Conservation (phyloP, 129 eudicot species). For the Tagetes erecta region DNA sequence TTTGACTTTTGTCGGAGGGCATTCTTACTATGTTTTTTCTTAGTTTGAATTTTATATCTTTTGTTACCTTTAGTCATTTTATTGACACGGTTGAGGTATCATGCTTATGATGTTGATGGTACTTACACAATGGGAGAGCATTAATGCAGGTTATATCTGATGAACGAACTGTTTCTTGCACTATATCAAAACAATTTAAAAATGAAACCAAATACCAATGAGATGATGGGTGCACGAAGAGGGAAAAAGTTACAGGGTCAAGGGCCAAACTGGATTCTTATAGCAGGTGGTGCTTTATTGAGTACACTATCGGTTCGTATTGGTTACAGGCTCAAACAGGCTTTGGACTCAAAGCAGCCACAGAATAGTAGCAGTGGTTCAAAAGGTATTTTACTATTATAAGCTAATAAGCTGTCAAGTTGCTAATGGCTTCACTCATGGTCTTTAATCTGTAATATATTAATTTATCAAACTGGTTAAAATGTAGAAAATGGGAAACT, state of each 20-base stretch:
- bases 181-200: conserved; percentile 20
- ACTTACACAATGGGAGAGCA: conserved; percentile 25
- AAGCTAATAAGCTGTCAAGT: not conserved
- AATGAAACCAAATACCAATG: conserved; percentile 73
- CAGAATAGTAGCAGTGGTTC: conserved; percentile 40
- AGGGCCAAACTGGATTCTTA: conserved; percentile 91
- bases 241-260: conserved; percentile 53
- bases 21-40: not conserved
- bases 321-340: conserved; percentile 88
- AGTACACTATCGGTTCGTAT: conserved; percentile 87
- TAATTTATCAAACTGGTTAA: conserved; percentile 10
- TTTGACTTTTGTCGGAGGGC: not conserved
- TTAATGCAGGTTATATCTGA: conserved; percentile 35
- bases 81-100: not conserved
- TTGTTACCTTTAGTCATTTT: conserved; percentile 1
- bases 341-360: conserved; percentile 55
- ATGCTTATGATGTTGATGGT: conserved; percentile 2
- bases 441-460: conserved; percentile 14
- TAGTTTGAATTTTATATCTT: not conserved
- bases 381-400: conserved; percentile 44
- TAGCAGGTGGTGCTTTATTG: conserved; percentile 93
- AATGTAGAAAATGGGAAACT: conserved; percentile 55
- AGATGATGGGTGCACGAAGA: conserved; percentile 49
- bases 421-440: not conserved
- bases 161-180: conserved; percentile 28